Percentiles rank a stretch among this genome's conserved stretches.
Conservation (phyloP, 176 grass and related monocot genomes). For the Olyra latifolia region DNA sequence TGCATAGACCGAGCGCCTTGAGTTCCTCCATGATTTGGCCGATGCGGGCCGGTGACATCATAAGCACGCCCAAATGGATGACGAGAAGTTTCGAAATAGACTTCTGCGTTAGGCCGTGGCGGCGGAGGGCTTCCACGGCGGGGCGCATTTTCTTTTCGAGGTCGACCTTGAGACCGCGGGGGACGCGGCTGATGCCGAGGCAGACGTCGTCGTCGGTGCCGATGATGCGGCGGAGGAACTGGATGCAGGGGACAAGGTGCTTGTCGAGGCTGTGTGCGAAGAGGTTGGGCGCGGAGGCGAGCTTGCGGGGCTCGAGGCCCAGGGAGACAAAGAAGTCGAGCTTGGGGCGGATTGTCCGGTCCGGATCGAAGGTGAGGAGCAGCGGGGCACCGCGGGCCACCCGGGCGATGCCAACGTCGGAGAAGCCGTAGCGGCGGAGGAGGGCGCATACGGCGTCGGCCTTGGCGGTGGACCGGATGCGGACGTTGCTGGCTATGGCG, state of each 20-base stretch:
- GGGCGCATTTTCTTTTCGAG: conserved; percentile 22
- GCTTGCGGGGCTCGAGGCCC: conserved; percentile 7
- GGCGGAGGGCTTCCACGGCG: conserved; percentile 27
- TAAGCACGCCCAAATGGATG: conserved; percentile 5
- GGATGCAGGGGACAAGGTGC: conserved; percentile 30
- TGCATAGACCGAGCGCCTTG: neutral
- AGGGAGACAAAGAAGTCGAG: conserved; percentile 43
- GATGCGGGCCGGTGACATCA: conserved; percentile 12
- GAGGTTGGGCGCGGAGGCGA: neutral
- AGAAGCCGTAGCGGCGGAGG: conserved; percentile 44
- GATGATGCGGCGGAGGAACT: conserved; percentile 36
- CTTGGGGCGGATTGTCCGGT: conserved; percentile 41
- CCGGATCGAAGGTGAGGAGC: conserved; percentile 20
- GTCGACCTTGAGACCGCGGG: neutral
- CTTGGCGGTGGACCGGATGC: conserved; percentile 29
- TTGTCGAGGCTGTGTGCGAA: conserved; percentile 26
- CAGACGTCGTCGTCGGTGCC: conserved; percentile 8
- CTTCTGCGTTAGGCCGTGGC: neutral
- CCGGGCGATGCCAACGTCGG: conserved; percentile 22
- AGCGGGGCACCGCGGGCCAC: neutral
- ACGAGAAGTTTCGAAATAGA: conserved; percentile 26
- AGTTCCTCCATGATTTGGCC: conserved; percentile 36
- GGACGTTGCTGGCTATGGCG: neutral
- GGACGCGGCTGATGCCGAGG: neutral
- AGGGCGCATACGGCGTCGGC: conserved; percentile 29